Conservation (phyloP, 176 grass and related monocot genomes). For the Cenchrus americanus region DNA sequence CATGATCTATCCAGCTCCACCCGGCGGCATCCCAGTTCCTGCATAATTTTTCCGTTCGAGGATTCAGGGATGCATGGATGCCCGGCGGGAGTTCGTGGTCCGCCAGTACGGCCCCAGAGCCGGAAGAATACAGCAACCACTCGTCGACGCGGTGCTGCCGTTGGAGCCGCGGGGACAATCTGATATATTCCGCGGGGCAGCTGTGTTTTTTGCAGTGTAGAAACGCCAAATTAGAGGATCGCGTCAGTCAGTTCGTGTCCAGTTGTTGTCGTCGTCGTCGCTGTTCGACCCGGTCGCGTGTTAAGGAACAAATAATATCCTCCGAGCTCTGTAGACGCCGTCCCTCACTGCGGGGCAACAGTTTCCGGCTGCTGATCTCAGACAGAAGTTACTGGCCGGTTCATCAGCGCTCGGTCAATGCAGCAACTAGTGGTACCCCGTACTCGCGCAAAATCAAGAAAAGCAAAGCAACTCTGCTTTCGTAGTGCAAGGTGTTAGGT, state of each 20-base stretch:
- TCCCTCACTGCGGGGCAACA: background rate
- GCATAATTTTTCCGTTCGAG: background rate
- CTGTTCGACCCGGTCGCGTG: background rate
- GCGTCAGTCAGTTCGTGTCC: background rate
- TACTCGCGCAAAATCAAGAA: background rate
- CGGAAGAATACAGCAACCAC: background rate
- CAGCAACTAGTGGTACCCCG: background rate
- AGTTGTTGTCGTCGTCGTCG: background rate
- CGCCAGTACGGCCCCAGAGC: slow-evolving; percentile 21
- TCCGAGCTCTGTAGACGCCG: background rate
- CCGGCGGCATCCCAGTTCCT: background rate
- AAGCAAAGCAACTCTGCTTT: background rate
- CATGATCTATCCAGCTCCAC: slow-evolving; percentile 35
- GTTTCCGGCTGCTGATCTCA: background rate
- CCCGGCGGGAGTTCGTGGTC: slow-evolving; percentile 26
- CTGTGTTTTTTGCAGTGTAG: background rate
- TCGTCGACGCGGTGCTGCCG: background rate
- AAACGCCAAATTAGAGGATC: background rate
- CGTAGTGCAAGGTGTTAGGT: background rate
- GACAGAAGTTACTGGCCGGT: background rate
- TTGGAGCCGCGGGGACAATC: background rate
- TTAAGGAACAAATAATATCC: background rate
- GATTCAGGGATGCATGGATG: background rate
- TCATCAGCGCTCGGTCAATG: background rate
- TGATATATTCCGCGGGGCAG: background rate